phyloP scores from a whole-genome alignment of 805 yeast genomes.

The Saturnispora mendoncae region DNA sequence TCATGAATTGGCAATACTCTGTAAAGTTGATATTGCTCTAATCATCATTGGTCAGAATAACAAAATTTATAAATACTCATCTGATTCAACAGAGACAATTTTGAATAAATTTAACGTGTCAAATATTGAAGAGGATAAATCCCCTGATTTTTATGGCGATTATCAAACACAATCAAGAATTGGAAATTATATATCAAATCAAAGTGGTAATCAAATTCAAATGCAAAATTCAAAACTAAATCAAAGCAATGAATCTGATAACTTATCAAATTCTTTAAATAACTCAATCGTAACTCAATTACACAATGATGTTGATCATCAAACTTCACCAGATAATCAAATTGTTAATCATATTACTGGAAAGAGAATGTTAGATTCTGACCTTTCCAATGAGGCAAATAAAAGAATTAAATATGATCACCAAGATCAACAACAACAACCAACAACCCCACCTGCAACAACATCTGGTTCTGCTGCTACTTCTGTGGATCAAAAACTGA shows the following conservation, averaged over 20 bases:
- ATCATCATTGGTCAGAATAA: conserved; percentile 77
- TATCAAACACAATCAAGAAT: conserved; percentile 28
- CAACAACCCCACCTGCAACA: neutral
- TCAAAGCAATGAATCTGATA: neutral
- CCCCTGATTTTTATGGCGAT: conserved; percentile 60
- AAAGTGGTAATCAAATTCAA: neutral
- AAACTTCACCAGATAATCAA: neutral
- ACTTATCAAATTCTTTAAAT: neutral
- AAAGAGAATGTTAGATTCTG: neutral
- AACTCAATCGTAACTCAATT: conserved; percentile 7
- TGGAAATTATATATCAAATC: neutral
- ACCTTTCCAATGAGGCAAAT: neutral
- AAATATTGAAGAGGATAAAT: conserved; percentile 46
- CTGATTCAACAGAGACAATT: conserved; percentile 52
- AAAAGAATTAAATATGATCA: neutral
- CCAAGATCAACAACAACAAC: neutral
- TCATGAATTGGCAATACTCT: conserved; percentile 76
- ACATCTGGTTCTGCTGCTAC: neutral
- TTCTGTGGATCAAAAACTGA: neutral
- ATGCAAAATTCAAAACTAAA: neutral
- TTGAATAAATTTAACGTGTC: conserved; percentile 29
- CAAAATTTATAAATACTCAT: conserved; percentile 76
- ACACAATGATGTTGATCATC: conserved; percentile 3
- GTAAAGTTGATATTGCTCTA: conserved; percentile 90
- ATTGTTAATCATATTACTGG: neutral